Conservation (phyloP, 1,139 yeast genomes). For the Hyphopichia burtonii region DNA sequence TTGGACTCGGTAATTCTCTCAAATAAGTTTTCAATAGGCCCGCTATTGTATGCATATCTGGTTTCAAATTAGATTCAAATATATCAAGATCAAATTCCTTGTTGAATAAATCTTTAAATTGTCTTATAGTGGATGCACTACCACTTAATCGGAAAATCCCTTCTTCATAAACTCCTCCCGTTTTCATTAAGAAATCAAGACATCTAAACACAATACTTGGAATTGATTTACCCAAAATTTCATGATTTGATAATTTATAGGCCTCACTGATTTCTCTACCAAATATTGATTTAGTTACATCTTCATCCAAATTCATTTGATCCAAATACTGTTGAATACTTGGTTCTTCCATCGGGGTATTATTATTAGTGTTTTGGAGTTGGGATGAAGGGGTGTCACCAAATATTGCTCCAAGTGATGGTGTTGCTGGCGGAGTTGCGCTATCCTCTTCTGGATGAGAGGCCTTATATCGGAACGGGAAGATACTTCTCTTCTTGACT, state of each 20-base stretch:
- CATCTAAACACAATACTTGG: conserved; percentile 83
- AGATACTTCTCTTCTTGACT: conserved; percentile 55
- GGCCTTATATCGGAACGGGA: conserved; percentile 51
- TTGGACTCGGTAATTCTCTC: conserved; percentile 64
- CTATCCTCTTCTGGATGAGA: background rate
- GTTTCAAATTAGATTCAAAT: conserved; percentile 35
- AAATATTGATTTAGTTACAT: conserved; percentile 48
- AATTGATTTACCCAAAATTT: conserved; percentile 45
- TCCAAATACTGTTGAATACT: conserved; percentile 38
- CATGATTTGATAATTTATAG: conserved; percentile 47
- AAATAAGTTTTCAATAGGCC: conserved; percentile 74
- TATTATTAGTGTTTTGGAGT: conserved; percentile 2
- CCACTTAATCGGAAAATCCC: conserved; percentile 93
- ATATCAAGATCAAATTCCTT: conserved; percentile 68
- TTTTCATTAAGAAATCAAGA: conserved; percentile 61
- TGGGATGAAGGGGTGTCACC: background rate
- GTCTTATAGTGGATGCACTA: conserved; percentile 74
- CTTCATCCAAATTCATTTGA: conserved; percentile 39
- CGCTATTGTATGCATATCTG: conserved; percentile 76
- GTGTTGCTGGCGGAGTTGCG: conserved; percentile 4
- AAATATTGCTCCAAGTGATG: background rate
- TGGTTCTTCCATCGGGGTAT: conserved; percentile 9
- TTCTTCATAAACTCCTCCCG: conserved; percentile 79
- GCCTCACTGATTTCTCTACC: conserved; percentile 65
- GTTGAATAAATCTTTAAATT: conserved; percentile 69